A percentile compares a stretch with the other conserved stretches of the same genome.
Conservation (phyloP, 2,329 filamentous ascomycete genomes). For the Botrytis deweyae region DNA sequence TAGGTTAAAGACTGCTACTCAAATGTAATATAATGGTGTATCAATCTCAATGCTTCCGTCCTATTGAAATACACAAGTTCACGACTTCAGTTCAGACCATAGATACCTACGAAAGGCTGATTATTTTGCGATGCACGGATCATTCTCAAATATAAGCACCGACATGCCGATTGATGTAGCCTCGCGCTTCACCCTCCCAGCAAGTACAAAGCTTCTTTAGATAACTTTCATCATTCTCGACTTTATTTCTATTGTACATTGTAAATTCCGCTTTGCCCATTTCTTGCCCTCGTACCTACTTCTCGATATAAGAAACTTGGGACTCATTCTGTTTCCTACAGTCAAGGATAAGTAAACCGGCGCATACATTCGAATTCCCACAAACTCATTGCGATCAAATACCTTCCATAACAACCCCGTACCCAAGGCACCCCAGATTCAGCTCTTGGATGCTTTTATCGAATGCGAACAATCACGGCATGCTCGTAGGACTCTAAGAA, state of each 20-base stretch:
- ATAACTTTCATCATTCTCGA: slow-evolving; percentile 22
- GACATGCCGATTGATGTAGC: slow-evolving; percentile 20
- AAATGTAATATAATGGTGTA: neutral
- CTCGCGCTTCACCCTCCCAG: slow-evolving; percentile 6
- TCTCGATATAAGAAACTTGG: neutral
- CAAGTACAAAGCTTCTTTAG: slow-evolving; percentile 19
- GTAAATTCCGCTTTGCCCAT: neutral
- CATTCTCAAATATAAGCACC: slow-evolving; percentile 3
- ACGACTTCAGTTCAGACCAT: neutral
- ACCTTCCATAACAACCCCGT: slow-evolving; percentile 8
- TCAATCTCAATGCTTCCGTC: neutral
- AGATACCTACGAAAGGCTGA: slow-evolving; percentile 1
- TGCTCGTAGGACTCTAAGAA: slow-evolving; percentile 7
- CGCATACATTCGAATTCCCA: slow-evolving; percentile 11
- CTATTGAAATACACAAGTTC: neutral
- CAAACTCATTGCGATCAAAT: slow-evolving; percentile 11
- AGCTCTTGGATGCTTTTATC: slow-evolving; percentile 3
- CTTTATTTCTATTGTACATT: slow-evolving; percentile 11
- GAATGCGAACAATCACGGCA: slow-evolving; percentile 14
- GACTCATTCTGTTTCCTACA: neutral
- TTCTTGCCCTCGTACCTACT: neutral
- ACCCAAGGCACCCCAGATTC: slow-evolving; percentile 10
- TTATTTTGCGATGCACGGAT: slow-evolving; percentile 5
- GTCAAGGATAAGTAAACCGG: neutral
- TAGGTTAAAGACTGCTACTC: neutral